Evolutionary conservation across 2,329 filamentous ascomycete species (phyloP).

Genomic region (Aureobasidium zeae): DNA sequence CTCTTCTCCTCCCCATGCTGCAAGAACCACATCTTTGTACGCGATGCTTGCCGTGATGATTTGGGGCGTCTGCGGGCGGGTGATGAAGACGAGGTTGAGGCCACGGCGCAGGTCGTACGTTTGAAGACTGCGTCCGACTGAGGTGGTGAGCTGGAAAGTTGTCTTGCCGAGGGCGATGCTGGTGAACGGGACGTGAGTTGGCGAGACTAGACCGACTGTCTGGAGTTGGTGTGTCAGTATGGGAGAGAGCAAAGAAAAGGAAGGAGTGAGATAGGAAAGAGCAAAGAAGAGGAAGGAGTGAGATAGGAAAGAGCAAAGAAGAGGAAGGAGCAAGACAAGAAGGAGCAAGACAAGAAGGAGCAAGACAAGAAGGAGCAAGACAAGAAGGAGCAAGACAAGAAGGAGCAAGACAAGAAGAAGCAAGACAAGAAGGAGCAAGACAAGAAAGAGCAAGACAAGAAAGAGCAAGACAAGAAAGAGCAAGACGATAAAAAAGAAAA

Average conservation of each 20-base stretch:
- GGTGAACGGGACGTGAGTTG: constrained; percentile 82
- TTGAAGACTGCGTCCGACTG: constrained; percentile 78
- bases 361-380: neutral
- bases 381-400: too few species aligned
- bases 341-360: too few species aligned
- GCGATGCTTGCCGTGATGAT: constrained; percentile 78
- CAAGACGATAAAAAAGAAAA: neutral
- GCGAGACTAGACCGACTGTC: constrained; percentile 89
- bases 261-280: constrained; percentile 18
- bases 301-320: too few species aligned
- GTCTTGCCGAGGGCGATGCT: constrained; percentile 82
- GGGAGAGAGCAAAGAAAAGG: neutral
- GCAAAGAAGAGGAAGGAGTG: neutral
- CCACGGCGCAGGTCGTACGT: constrained; percentile 91
- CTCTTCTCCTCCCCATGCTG: constrained; percentile 69
- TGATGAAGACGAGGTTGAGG: constrained; percentile 87
- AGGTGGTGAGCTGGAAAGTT: constrained; percentile 95
- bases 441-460: too few species aligned
- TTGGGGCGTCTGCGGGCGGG: constrained; percentile 75
- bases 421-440: neutral
- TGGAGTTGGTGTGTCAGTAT: constrained; percentile 36
- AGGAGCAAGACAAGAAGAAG: constrained; percentile 18
- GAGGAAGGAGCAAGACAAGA: constrained; percentile 21
- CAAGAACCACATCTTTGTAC: constrained; percentile 79
- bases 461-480: constrained; percentile 18